A percentile compares a stretch with the other conserved stretches of the same genome.
phyloP scores from a whole-genome alignment of 495 filamentous ascomycete species.

The Tuber magnatum region DNA sequence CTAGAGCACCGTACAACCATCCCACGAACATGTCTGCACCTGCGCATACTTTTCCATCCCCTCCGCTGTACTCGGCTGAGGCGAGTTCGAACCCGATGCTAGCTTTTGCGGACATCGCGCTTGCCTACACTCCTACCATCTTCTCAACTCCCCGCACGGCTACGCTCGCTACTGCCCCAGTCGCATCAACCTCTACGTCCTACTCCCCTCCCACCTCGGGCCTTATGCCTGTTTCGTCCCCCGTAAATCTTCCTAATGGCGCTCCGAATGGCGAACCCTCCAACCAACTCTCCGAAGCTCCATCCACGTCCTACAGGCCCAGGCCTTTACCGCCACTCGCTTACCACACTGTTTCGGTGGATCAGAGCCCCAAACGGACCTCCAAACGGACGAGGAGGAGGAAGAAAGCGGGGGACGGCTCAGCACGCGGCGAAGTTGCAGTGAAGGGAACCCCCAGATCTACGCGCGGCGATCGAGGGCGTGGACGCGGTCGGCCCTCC shows the following conservation, averaged over 20 bases:
- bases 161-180: background rate
- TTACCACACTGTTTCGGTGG: background rate
- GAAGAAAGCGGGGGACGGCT: conserved; percentile 20
- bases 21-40: background rate
- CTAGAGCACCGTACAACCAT: background rate
- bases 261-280: background rate
- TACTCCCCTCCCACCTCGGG: background rate
- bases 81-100: conserved; percentile 28
- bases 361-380: background rate
- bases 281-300: background rate
- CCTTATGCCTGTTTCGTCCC: background rate
- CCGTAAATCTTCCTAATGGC: background rate
- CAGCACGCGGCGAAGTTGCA: conserved; percentile 12
- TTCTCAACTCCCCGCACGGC: conserved; percentile 6
- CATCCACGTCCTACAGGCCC: background rate
- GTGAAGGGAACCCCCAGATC: conserved; percentile 24
- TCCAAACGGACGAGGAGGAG: conserved; percentile 1
- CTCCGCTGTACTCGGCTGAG: background rate
- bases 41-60: conserved; percentile 3
- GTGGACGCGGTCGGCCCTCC: conserved; percentile 20
- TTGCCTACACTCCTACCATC: conserved; percentile 26
- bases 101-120: conserved; percentile 32
- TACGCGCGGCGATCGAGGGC: conserved; percentile 26
- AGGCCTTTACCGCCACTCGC: background rate
- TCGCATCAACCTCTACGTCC: background rate